These are phyloP conservation scores for Vitis rotundifolia DNA, from an alignment of 164 flowering plant genomes.

Conservation along the genomic window DNA sequence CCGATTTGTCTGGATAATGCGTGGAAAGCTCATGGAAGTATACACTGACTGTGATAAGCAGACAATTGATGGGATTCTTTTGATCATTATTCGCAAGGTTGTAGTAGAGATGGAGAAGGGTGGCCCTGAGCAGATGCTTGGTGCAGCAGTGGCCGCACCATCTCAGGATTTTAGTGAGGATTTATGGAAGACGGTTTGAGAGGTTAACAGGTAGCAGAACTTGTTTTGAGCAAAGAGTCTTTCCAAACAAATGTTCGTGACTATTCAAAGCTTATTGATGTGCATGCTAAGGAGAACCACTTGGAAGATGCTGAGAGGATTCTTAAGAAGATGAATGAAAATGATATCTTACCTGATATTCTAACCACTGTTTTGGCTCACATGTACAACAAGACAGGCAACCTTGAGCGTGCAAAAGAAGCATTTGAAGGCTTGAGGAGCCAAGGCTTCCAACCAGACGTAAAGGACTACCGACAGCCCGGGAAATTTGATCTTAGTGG, in stretches of 20 bases:
- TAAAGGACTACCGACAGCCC: too few relatives aligned
- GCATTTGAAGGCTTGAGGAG: too few relatives aligned
- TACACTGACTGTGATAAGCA: slow-evolving; percentile 62
- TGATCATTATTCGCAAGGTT: slow-evolving; percentile 65
- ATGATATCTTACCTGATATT: slow-evolving; percentile 70
- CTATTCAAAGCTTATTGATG: too few relatives aligned
- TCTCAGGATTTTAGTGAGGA: too few relatives aligned
- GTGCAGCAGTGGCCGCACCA: too few relatives aligned
- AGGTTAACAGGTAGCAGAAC: slow-evolving; percentile 67
- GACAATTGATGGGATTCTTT: slow-evolving; percentile 73
- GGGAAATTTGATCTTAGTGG: too few relatives aligned
- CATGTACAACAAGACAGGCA: slow-evolving; percentile 76
- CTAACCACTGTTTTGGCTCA: slow-evolving; percentile 52
- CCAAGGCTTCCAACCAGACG: too few relatives aligned
- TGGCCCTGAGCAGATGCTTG: too few relatives aligned
- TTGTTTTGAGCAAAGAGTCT: slow-evolving; percentile 58
- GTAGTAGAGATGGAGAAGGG: slow-evolving; percentile 70
- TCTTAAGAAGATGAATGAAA: too few relatives aligned
- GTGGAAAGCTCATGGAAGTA: slow-evolving; percentile 54
- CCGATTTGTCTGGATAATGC: slow-evolving; percentile 76
- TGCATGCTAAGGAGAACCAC: too few relatives aligned
- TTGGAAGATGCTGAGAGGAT: too few relatives aligned
- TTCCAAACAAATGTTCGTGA: slow-evolving; percentile 67
- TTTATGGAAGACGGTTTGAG: slow-evolving; percentile 46
- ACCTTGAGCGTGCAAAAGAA: slow-evolving; percentile 62